Conservation (phyloP, 345 rosid genomes). For the Salix viminalis region DNA sequence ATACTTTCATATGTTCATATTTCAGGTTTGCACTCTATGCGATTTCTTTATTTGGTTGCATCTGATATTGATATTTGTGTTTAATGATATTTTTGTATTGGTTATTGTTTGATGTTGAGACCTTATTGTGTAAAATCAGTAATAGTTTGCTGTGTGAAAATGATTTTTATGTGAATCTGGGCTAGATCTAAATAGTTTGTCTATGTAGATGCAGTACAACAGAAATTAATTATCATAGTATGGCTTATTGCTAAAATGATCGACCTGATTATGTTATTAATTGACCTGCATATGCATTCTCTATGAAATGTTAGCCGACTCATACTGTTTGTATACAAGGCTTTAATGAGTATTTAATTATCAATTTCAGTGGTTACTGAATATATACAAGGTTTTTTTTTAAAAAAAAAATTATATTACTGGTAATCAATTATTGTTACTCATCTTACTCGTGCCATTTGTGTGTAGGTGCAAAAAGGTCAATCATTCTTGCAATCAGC, state of each 20-base stretch:
- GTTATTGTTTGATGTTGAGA: neutral
- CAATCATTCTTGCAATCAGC: constrained; percentile 44
- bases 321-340: neutral
- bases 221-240: neutral
- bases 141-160: neutral
- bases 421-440: neutral
- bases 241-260: neutral
- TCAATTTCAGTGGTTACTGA: neutral
- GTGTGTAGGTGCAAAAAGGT: constrained; percentile 62
- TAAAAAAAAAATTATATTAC: neutral
- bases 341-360: neutral
- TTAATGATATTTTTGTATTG: neutral
- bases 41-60: constrained; percentile 16
- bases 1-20: constrained; percentile 83
- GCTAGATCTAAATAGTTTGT: neutral
- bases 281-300: neutral
- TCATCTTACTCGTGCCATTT: neutral
- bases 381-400: neutral
- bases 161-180: neutral
- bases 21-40: constrained; percentile 49
- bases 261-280: neutral
- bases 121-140: neutral
- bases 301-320: neutral
- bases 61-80: neutral
- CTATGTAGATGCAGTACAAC: neutral